Evolutionary conservation across 2,329 filamentous ascomycete species (phyloP).

Genomic region (Chaetomium strumarium): DNA sequence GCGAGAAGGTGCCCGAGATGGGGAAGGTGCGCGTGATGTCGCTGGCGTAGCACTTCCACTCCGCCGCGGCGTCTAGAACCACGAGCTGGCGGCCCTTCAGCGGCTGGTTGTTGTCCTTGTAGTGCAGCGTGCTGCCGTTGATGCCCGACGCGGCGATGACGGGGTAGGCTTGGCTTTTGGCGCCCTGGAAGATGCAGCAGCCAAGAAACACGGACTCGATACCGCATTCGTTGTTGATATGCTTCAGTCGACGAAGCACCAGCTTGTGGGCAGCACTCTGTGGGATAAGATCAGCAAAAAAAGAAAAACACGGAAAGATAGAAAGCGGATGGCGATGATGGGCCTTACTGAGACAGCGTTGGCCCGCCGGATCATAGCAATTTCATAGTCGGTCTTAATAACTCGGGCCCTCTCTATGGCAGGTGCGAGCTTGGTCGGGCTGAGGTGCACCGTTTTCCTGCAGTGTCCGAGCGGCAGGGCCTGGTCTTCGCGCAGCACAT

Average conservation of each 20-base stretch:
- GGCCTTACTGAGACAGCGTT: constrained; percentile 62
- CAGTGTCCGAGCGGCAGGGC: constrained; percentile 20
- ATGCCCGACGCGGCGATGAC: constrained; percentile 79
- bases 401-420: constrained; percentile 78
- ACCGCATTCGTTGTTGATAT: constrained; percentile 70
- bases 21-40: constrained; percentile 90
- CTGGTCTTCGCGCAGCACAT: constrained; percentile 36
- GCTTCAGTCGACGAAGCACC: constrained; percentile 59
- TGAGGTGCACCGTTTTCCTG: constrained; percentile 36
- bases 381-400: constrained; percentile 79
- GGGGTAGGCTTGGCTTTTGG: constrained; percentile 75
- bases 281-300: background rate
- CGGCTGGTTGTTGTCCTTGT: constrained; percentile 69
- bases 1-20: constrained; percentile 60
- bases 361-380: constrained; percentile 73
- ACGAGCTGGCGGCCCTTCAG: constrained; percentile 66
- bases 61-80: constrained; percentile 81
- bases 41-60: constrained; percentile 79
- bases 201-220: constrained; percentile 73
- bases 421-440: constrained; percentile 50
- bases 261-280: constrained; percentile 64
- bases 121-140: constrained; percentile 85
- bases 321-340: background rate
- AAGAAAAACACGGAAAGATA: too few species aligned
- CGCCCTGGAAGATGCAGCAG: constrained; percentile 65